Conservation (phyloP, 2,329 filamentous ascomycete genomes). For the Aulographum hederae region DNA sequence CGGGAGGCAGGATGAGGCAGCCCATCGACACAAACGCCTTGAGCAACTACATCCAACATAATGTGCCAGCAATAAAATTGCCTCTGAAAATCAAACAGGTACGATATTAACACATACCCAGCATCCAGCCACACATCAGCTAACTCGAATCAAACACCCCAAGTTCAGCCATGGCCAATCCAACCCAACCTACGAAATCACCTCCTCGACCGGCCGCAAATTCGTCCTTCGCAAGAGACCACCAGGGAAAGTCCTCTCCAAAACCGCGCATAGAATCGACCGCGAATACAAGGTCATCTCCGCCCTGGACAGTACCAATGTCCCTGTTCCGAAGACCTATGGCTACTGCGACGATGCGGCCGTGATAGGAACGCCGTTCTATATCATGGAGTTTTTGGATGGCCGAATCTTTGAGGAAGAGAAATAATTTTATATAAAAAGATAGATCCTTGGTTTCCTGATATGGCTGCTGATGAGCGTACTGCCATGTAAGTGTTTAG, state of each 20-base stretch:
- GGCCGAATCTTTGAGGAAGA: conserved; percentile 4
- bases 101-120: too few species aligned
- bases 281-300: conserved; percentile 7
- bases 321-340: conserved; percentile 7
- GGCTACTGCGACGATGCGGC: conserved; percentile 7
- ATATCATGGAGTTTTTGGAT: conserved; percentile 6
- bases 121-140: too few species aligned
- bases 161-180: conserved; percentile 9
- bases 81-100: too few species aligned
- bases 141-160: conserved; percentile 13
- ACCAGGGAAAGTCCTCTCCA: conserved; percentile 6
- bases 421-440: too few species aligned
- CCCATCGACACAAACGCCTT: too few species aligned
- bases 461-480: background rate
- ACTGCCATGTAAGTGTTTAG: conserved; percentile 8
- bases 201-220: conserved; percentile 1
- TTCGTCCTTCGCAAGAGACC: conserved; percentile 8
- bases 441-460: conserved; percentile 1
- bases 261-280: conserved; percentile 6
- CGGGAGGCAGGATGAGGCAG: too few species aligned
- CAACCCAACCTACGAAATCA: conserved; percentile 6
- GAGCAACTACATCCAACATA: too few species aligned
- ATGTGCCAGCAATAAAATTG: too few species aligned
- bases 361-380: conserved; percentile 8
- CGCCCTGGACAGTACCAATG: conserved; percentile 7